phyloP scores from a whole-genome alignment of 148 eudicot species.

The Heliosperma pusillum region DNA sequence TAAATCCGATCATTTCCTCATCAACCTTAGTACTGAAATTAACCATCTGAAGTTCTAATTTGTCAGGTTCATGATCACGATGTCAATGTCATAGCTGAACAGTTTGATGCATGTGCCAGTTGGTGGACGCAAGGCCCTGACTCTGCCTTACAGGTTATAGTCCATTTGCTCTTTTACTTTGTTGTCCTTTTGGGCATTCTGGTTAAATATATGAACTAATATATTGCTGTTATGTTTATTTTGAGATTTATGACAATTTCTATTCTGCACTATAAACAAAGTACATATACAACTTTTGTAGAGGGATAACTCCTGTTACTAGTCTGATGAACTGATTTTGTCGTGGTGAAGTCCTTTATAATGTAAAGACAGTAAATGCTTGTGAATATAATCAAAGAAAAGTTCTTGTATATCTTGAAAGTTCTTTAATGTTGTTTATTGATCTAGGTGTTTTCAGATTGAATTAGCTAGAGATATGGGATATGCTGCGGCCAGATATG shows the following conservation, averaged over 20 bases:
- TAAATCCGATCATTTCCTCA: background rate
- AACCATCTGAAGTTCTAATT: background rate
- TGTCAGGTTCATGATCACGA: constrained; percentile 38
- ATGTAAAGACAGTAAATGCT: background rate
- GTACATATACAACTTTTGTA: background rate
- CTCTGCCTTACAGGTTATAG: constrained; percentile 76
- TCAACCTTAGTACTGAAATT: constrained; percentile 4
- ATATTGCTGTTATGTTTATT: too few species aligned
- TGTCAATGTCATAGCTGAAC: constrained; percentile 54
- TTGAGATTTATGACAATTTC: too few species aligned
- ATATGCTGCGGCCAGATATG: constrained; percentile 95
- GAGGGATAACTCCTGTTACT: background rate
- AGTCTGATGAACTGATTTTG: background rate
- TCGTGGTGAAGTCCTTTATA: background rate
- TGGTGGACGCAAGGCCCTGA: constrained; percentile 99
- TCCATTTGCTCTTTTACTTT: constrained; percentile 17
- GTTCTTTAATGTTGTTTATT: constrained; percentile 41
- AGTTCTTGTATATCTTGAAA: background rate
- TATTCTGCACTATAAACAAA: too few species aligned
- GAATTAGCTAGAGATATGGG: constrained; percentile 98
- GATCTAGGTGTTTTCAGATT: constrained; percentile 90
- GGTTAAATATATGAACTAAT: background rate
- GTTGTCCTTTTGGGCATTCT: background rate
- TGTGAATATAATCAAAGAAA: background rate
- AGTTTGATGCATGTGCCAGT: constrained; percentile 97